These are phyloP conservation scores for Fusarium albidum DNA, from an alignment of 2,329 filamentous ascomycete species.

Conservation along the genomic window DNA sequence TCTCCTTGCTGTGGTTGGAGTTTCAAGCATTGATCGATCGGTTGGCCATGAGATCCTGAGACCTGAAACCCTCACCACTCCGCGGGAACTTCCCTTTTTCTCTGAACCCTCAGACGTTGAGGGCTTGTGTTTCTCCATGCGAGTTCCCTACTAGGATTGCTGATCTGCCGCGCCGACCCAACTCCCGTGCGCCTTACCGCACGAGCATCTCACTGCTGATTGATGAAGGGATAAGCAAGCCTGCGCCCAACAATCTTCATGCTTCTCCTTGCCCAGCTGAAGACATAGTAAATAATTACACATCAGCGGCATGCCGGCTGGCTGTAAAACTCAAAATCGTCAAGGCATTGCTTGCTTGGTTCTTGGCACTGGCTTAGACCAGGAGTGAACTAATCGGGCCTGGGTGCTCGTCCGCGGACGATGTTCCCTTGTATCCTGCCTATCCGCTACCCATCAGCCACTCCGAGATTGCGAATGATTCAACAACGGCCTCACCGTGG, in stretches of 20 bases:
- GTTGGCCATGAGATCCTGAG: background rate
- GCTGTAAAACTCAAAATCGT: background rate
- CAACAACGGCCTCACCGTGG: constrained; percentile 9
- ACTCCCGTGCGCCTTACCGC: no score
- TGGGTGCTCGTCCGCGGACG: background rate
- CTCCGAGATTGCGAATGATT: constrained; percentile 11
- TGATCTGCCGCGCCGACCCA: no score
- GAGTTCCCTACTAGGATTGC: background rate
- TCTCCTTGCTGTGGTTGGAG: constrained; percentile 13
- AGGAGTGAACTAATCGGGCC: background rate
- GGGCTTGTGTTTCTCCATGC: no score
- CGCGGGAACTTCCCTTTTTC: background rate
- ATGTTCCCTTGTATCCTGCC: constrained; percentile 12
- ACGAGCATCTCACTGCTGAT: background rate
- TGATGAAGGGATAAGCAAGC: background rate
- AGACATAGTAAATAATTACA: no score
- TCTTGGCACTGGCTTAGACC: constrained; percentile 3
- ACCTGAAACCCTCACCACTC: constrained; percentile 17
- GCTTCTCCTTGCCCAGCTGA: background rate
- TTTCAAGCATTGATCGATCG: constrained; percentile 23
- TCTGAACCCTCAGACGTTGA: no score
- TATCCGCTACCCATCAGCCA: constrained; percentile 14
- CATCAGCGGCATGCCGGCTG: background rate
- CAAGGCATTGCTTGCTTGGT: background rate
- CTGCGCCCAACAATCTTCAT: constrained; percentile 7